These are phyloP conservation scores for Aspergillus asperescens DNA, from an alignment of 495 filamentous ascomycete genomes.

Conservation along the genomic window DNA sequence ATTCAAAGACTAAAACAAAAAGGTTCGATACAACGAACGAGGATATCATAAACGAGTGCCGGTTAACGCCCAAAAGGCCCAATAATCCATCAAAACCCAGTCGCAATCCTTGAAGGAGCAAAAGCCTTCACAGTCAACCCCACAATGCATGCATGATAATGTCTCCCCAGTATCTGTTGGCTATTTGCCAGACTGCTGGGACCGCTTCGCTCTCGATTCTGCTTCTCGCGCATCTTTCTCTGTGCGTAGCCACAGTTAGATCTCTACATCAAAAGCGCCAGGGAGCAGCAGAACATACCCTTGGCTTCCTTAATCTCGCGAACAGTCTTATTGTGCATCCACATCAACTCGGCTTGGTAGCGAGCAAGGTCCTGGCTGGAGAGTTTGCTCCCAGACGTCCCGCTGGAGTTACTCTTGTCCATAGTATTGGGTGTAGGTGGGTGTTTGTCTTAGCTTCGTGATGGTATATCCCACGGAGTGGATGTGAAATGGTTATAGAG, in stretches of 20 bases:
- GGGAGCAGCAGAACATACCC: conserved; percentile 4
- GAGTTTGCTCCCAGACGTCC: background rate
- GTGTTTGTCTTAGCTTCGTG: background rate
- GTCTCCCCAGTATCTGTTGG: background rate
- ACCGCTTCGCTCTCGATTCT: background rate
- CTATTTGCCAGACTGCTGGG: conserved; percentile 1
- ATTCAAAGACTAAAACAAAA: background rate
- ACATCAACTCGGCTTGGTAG: conserved; percentile 17
- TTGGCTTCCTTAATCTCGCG: conserved; percentile 14
- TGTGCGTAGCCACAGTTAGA: background rate
- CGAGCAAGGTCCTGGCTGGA: conserved; percentile 2
- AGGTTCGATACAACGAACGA: background rate
- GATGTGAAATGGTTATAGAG: background rate
- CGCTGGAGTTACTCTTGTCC: conserved; percentile 5
- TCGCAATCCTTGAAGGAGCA: background rate
- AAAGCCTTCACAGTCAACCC: background rate
- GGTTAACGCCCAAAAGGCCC: background rate
- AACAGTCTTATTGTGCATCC: conserved; percentile 18
- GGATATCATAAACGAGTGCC: background rate
- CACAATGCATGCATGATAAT: background rate
- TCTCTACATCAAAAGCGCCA: background rate
- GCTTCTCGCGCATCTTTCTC: conserved; percentile 2
- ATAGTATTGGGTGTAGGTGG: background rate
- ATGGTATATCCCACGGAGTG: too few relatives aligned
- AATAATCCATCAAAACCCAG: background rate